Conservation (phyloP, 495 filamentous ascomycete species). For the Tuber microsphaerosporum region DNA sequence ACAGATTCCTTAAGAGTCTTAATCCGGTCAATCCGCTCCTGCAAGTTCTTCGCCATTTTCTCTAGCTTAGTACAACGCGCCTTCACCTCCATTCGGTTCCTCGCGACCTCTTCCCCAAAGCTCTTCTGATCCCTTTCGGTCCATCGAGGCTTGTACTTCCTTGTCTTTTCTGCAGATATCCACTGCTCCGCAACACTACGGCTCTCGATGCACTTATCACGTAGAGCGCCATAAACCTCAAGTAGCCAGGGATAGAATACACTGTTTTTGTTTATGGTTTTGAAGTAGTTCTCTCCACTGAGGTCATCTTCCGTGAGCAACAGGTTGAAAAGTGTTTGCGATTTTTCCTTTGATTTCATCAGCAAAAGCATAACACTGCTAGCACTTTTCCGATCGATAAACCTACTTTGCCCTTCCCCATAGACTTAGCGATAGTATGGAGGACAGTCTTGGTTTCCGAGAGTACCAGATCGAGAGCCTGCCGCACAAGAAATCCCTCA, state of each 20-base stretch:
- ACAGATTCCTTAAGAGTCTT: constrained; percentile 6
- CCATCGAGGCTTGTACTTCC: neutral
- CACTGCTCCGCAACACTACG: neutral
- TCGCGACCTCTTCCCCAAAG: neutral
- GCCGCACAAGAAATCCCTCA: constrained; percentile 1
- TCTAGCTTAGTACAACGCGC: neutral
- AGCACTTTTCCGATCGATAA: neutral
- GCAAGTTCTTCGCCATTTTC: neutral
- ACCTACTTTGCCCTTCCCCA: neutral
- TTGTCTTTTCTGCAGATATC: neutral
- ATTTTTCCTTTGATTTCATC: neutral
- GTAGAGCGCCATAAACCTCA: neutral
- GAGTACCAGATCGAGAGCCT: neutral
- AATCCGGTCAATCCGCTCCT: neutral
- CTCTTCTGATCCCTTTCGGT: neutral
- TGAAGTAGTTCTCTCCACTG: constrained; percentile 7
- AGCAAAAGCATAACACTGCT: neutral
- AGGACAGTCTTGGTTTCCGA: neutral
- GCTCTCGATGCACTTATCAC: neutral
- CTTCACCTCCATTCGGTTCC: neutral
- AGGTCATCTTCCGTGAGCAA: constrained; percentile 6
- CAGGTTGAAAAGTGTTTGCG: neutral
- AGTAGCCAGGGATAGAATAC: constrained; percentile 6
- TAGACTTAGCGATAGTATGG: neutral
- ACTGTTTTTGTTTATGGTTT: constrained; percentile 4